These are phyloP conservation scores for Lactarius hengduanensis DNA, from an alignment of 768 basidiomycete genomes.

Conservation along the genomic window DNA sequence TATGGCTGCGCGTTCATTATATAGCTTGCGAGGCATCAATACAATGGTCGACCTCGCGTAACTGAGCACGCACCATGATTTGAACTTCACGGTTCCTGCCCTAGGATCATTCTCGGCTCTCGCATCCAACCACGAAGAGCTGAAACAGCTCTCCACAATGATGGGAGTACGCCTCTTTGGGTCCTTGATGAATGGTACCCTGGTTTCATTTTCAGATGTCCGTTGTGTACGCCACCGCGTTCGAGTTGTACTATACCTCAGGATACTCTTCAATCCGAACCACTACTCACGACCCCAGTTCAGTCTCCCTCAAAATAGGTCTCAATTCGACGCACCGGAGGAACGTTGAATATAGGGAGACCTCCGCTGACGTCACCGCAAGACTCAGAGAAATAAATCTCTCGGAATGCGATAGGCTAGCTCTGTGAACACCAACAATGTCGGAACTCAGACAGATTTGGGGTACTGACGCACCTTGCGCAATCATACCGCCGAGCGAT, in stretches of 20 bases:
- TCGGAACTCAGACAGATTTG: background rate
- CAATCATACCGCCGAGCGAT: constrained; percentile 76
- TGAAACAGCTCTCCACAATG: constrained; percentile 58
- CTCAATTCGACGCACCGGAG: constrained; percentile 50
- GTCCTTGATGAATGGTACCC: constrained; percentile 40
- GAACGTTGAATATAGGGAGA: constrained; percentile 53
- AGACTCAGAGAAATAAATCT: constrained; percentile 67
- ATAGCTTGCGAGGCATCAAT: constrained; percentile 39
- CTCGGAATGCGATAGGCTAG: constrained; percentile 60
- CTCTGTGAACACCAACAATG: constrained; percentile 43
- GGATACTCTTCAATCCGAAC: constrained; percentile 25
- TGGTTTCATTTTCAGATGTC: constrained; percentile 31
- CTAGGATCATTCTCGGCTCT: constrained; percentile 50
- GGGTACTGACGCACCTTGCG: constrained; percentile 50
- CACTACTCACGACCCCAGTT: constrained; percentile 19
- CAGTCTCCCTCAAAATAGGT: background rate
- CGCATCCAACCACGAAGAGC: constrained; percentile 57
- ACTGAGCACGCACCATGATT: constrained; percentile 42
- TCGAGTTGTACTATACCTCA: constrained; percentile 7
- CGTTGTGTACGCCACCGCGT: too few relatives aligned
- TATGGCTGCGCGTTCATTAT: constrained; percentile 45
- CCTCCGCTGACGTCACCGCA: constrained; percentile 72
- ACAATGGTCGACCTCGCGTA: background rate
- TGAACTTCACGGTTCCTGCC: constrained; percentile 64
- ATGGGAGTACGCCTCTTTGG: constrained; percentile 48